A percentile compares a stretch with the other conserved stretches of the same genome.
Evolutionary conservation across 768 basidiomycete genomes (phyloP).

Genomic region (Strobilomyces confusus): DNA sequence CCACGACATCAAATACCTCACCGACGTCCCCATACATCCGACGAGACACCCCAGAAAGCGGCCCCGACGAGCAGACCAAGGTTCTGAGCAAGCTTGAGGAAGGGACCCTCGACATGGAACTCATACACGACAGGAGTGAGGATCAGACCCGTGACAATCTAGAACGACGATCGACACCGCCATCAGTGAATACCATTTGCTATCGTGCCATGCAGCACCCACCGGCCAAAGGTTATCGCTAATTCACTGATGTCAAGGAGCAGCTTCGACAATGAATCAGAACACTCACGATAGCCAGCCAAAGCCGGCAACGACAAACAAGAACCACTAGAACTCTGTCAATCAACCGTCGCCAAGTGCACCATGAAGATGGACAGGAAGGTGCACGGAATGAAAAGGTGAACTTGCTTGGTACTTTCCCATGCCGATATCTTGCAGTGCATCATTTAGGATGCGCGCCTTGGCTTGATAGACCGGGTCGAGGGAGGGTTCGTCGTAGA

Average conservation of each 20-base stretch:
- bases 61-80: constrained; percentile 69
- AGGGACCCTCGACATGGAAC: constrained; percentile 57
- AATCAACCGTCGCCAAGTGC: background rate
- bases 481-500: constrained; percentile 30
- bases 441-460: constrained; percentile 52
- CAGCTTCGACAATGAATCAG: background rate
- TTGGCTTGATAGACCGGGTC: constrained; percentile 61
- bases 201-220: constrained; percentile 17
- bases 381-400: background rate
- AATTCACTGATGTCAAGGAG: constrained; percentile 21
- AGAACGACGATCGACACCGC: background rate
- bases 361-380: background rate
- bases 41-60: constrained; percentile 62
- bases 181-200: background rate
- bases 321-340: constrained; percentile 42
- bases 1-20: constrained; percentile 18
- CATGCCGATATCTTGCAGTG: constrained; percentile 66
- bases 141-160: constrained; percentile 66
- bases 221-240: constrained; percentile 74
- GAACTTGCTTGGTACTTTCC: constrained; percentile 58
- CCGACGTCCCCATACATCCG: constrained; percentile 71
- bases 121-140: constrained; percentile 61
- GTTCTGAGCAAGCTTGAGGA: constrained; percentile 66
- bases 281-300: constrained; percentile 68
- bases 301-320: constrained; percentile 68